Evolutionary conservation across 2,329 filamentous ascomycete genomes (phyloP), one percentile per base, ranked within the genome.

Genomic region (Rhexocercosporidium sp.): DNA sequence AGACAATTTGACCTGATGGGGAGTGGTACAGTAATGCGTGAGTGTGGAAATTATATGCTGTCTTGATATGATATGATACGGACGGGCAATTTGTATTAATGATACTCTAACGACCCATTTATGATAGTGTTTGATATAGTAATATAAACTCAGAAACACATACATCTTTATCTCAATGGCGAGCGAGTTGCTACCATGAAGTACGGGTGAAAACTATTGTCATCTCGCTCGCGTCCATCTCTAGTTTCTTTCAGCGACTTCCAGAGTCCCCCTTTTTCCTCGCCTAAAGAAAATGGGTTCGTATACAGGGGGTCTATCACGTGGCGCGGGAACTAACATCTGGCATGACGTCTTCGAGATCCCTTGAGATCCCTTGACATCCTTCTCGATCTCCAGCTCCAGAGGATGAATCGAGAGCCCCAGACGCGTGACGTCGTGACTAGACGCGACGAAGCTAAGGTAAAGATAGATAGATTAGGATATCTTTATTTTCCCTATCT

Each of bases 341-440:
- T 60, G 6, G 22, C 39, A 60, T 60, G 57, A 60, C 57, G 57
- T 60, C 37, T 46, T 60, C 57, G 39, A 60, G 22, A 60, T 60
- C 57, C 20, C 27, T n/a, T n/a, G n/a, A n/a, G n/a, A n/a, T 11
- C 18, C 37, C 56, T 29, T n/a, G 20, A 27, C 20, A 8, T 27
- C 56, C 56, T 27, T 12, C 51, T 56, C 51, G 31, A 56, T 37
- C 37, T 12, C 20, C 39, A 41, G 56, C 37, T 12, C 20, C 39
- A 41, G 56, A 41, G 25, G 20, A n/a, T 20, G 16, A n/a, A 9
- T 59, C 12, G 56, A 44, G 31, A 39, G 22, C 18, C 57, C 37
- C 34, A 59, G n/a, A 60, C 65, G 68, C 65, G 64, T 62, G 59
- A 67, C 61, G 44, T 63, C 60, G 68, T 59, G 46, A 34, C 63